phyloP scores from a whole-genome alignment of 1,284 basidiomycete species.

The Malassezia equina region DNA sequence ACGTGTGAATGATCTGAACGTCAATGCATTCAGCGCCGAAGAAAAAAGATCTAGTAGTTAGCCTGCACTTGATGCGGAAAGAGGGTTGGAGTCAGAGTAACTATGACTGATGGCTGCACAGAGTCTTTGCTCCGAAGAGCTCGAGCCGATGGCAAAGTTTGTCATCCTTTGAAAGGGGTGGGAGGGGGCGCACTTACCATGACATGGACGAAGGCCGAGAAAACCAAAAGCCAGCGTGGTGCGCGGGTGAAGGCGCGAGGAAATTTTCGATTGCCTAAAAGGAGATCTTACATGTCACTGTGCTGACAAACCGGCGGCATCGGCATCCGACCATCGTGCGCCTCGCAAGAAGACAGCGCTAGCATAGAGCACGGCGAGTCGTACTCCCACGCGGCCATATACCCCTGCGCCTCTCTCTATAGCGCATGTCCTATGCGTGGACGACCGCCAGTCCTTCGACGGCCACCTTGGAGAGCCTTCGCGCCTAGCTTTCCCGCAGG shows the following conservation, averaged over 20 bases:
- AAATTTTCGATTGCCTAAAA: background rate
- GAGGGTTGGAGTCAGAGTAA: slow-evolving; percentile 15
- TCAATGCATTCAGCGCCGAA: background rate
- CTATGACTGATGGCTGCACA: slow-evolving; percentile 22
- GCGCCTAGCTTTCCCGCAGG: background rate
- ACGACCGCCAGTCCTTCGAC: slow-evolving; percentile 5
- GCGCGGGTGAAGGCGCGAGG: too few relatives aligned
- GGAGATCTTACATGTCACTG: background rate
- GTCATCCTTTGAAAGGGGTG: slow-evolving; percentile 6
- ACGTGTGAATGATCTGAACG: background rate
- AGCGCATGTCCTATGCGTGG: slow-evolving; percentile 14
- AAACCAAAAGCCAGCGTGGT: background rate
- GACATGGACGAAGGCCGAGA: background rate
- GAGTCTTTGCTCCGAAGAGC: slow-evolving; percentile 18
- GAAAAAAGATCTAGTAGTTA: background rate
- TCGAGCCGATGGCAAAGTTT: slow-evolving; percentile 16
- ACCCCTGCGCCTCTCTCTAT: background rate
- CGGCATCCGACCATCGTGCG: background rate
- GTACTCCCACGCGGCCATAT: background rate
- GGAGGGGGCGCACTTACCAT: background rate
- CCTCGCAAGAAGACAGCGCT: background rate
- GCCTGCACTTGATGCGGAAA: background rate
- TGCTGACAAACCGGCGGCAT: slow-evolving; percentile 8
- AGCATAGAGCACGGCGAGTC: background rate
- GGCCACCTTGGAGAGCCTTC: background rate